Percentiles rank a stretch among this genome's conserved stretches.
These are phyloP conservation scores for Petunia hybrid DNA, from an alignment of 305 asterid genomes.

Conservation along the genomic window DNA sequence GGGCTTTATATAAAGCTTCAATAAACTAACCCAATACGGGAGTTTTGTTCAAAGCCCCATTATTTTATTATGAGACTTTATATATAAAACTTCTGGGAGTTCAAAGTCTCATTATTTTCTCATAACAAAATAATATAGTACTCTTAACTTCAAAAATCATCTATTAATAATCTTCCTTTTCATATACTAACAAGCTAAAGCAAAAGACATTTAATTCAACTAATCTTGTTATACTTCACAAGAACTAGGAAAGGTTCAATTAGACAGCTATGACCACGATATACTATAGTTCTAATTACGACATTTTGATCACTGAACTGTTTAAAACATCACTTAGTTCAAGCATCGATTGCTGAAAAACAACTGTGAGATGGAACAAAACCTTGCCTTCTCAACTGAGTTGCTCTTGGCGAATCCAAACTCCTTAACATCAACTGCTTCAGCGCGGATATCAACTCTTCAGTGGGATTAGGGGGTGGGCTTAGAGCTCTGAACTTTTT, in stretches of 20 bases:
- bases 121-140: neutral
- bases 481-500: constrained; percentile 54
- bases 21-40: too few relatives aligned
- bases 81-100: too few relatives aligned
- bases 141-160: neutral
- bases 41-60: too few relatives aligned
- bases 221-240: too few relatives aligned
- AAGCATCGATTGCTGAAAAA: constrained; percentile 43
- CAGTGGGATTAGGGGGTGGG: constrained; percentile 67
- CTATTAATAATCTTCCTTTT: neutral
- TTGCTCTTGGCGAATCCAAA: constrained; percentile 69
- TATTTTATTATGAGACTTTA: too few relatives aligned
- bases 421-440: constrained; percentile 73
- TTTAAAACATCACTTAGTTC: constrained; percentile 16
- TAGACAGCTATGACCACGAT: neutral
- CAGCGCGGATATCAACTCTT: constrained; percentile 64
- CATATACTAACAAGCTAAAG: neutral
- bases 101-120: too few relatives aligned
- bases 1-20: too few relatives aligned
- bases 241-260: too few relatives aligned
- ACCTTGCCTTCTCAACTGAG: constrained; percentile 48
- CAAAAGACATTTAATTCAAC: constrained; percentile 1
- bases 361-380: constrained; percentile 51
- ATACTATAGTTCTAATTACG: neutral
- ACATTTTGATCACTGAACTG: neutral